Evolutionary conservation across 208 protist genomes (phyloP), one percentile per base, ranked within the genome.

Genomic region (Leishmania braziliensis): DNA sequence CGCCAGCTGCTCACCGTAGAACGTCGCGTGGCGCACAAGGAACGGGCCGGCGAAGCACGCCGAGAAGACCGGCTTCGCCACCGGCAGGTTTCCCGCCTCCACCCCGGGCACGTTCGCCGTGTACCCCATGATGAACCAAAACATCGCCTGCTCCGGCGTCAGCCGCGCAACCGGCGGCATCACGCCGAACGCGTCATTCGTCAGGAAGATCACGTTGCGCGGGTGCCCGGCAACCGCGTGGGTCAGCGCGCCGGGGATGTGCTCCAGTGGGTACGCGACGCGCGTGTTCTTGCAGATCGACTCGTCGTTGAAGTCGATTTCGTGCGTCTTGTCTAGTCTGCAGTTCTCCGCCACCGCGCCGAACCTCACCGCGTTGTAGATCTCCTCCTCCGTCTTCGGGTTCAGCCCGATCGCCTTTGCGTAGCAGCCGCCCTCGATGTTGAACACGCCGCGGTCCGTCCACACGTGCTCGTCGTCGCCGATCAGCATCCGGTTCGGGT

Each of bases 181-280:
- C 78, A 99, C 97, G 80, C 98, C 98, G 81, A 99, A 99, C 39
- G 98, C 98, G 81, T 99, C 98, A 91, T 98, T 99, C 29, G 98
- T 99, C 84, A 99, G 91, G 84, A 99, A 95, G 83, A 99, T 98
- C 75, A 99, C 91, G 89, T 99, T 99, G 50, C 87, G 95, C 48
- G 98, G 98, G 84, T 99, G 96, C 26, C 90, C 89, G 20, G 90
- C 88, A 82, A 90, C 86, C 14, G 90, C 95, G 78, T 90, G 87
- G 62, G 87, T 89, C 77, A 98, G 93, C 16, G 95, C 93, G 80
- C 98, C 98, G 56, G 92, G 94, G 80, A 99, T 99, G 84, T 97
- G 94, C 73, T 98, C 84, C 71, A 99, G 89, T 43, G 98, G 98
- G 91, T 99, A 99, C 29, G 96, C 91, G 74, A 92, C 92, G 76